Conservation (phyloP, 179 eudicot genomes). For the Silene vulgaris region DNA sequence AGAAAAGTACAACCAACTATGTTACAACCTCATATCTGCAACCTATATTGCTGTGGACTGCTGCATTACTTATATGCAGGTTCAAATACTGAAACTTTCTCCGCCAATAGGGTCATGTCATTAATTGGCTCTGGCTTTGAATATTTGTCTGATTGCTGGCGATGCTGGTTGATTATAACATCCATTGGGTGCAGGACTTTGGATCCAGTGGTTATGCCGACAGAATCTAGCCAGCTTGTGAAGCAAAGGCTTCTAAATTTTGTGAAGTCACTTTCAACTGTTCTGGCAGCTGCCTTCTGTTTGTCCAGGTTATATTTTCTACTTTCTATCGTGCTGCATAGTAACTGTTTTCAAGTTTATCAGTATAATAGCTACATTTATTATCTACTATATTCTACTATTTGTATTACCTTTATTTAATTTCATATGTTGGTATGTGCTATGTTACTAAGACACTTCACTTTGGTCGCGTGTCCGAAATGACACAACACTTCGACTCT, state of each 20-base stretch:
- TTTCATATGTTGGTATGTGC: neutral
- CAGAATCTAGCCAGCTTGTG: slow-evolving; percentile 72
- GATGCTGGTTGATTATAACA: slow-evolving; percentile 10
- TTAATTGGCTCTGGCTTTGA: slow-evolving; percentile 6
- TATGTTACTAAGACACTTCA: no score
- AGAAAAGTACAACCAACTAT: slow-evolving; percentile 60
- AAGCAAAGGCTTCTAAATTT: slow-evolving; percentile 71
- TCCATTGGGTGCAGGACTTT: slow-evolving; percentile 47
- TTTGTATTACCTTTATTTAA: slow-evolving; percentile 1
- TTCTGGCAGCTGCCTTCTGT: slow-evolving; percentile 75
- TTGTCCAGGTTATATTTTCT: slow-evolving; percentile 53
- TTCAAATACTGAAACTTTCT: slow-evolving; percentile 25
- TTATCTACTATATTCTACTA: no score
- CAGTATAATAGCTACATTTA: neutral
- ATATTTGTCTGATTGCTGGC: slow-evolving; percentile 1
- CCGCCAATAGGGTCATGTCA: neutral
- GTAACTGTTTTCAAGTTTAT: neutral
- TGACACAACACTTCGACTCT: no score
- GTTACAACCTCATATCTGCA: slow-evolving; percentile 71
- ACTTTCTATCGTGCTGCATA: neutral
- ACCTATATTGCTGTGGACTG: slow-evolving; percentile 84
- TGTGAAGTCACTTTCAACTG: slow-evolving; percentile 81
- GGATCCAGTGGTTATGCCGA: slow-evolving; percentile 68
- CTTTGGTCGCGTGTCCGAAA: no score
- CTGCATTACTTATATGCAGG: slow-evolving; percentile 85